Evolutionary conservation across 495 filamentous ascomycete genomes (phyloP), one percentile per base, ranked within the genome.

Genomic region (Xylaria scruposa): DNA sequence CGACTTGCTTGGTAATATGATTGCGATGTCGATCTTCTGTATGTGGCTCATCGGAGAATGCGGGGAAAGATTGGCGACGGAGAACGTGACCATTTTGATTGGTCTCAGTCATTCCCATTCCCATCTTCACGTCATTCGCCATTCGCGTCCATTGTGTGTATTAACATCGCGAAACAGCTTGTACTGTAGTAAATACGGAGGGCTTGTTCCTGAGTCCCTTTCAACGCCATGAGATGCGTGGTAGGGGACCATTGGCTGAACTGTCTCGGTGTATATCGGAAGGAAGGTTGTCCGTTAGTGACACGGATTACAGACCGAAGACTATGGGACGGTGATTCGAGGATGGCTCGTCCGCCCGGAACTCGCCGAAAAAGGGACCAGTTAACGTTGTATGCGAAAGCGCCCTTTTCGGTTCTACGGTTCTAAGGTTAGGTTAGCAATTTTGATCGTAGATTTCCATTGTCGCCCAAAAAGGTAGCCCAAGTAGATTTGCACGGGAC

Each of bases 11-110:
- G 62, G 62, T 65, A 33, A 47, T 65, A 47, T 47, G 26, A 40
- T 40, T 68, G 66, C 53, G 36, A 47, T 47, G 66, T 68, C 66
- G 67, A 69, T 69, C 53, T 67, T 56, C 51, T 21, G 17, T 12
- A 46, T 70, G 59, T 67, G 59, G 44, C 56, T 61, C 44, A 9
- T 42, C 54, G 24, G 59, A 9, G 59, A 49, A 53, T 63, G 68
- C 24, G 46, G 59, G 60, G 36, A 64, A 64, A 38, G 68, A 61
- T 70, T 21, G 68, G 59, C 68, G 59, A 56, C 24, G 56, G 47
- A 26, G 31, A 64, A 51, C 68, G 49, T 70, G 59, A 70, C 47
- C 56, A 19, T 53, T 40, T 53, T 31, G 36, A 53, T 51, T 70
- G 44, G 58, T 24, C 21, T 69, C 40, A 36, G 13, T 13, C 46